Conservation (phyloP, 78 protist genomes). For the Dictyostelium capitatum region DNA sequence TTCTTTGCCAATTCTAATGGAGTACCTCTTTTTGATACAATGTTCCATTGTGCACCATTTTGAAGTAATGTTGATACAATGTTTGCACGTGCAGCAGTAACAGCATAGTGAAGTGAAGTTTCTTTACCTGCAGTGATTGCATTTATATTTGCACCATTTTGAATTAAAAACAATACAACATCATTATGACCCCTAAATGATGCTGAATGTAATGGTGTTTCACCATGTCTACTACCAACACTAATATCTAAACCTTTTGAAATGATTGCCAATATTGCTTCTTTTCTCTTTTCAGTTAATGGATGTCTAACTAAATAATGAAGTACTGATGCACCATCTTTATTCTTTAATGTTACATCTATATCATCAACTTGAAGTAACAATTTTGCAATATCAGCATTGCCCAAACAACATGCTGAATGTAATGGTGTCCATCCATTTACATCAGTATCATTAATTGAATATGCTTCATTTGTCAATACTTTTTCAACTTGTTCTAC, state of each 20-base stretch:
- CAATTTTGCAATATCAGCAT: conserved; percentile 58
- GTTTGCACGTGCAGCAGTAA: conserved; percentile 28
- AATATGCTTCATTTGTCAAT: not conserved
- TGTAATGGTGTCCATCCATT: conserved; percentile 79
- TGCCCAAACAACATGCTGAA: conserved; percentile 42
- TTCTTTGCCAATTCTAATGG: conserved; percentile 56
- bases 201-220: conserved; percentile 74
- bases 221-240: conserved; percentile 41
- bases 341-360: conserved; percentile 50
- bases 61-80: conserved; percentile 21
- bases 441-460: conserved; percentile 32
- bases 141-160: conserved; percentile 61
- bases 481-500: conserved; percentile 26
- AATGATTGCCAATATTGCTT: conserved; percentile 14
- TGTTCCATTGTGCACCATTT: conserved; percentile 38
- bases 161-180: conserved; percentile 27
- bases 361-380: conserved; percentile 11
- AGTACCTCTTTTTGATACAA: conserved; percentile 69
- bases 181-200: conserved; percentile 72
- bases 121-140: conserved; percentile 57
- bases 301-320: conserved; percentile 74
- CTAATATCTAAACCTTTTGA: conserved; percentile 45
- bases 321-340: conserved; percentile 62
- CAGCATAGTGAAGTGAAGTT: conserved; percentile 72
- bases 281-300: conserved; percentile 68